Conservation (phyloP, 2,329 filamentous ascomycete species). For the Aspergillus jensenii region DNA sequence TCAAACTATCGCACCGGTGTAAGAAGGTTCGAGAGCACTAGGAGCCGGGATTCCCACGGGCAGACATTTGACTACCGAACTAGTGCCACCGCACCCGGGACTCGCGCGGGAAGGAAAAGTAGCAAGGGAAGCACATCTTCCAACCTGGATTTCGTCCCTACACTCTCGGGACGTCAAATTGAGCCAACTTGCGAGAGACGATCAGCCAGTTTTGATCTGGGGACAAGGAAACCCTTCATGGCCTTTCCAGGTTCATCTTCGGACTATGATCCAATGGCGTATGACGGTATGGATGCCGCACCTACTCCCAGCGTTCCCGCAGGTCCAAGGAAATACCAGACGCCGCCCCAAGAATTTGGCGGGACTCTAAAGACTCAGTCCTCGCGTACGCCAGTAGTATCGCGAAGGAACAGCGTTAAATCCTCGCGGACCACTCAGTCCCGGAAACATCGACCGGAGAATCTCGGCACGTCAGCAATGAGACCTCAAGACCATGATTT, state of each 20-base stretch:
- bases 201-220: constrained; percentile 48
- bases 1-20: constrained; percentile 66
- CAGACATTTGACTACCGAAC: constrained; percentile 34
- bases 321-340: constrained; percentile 64
- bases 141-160: constrained; percentile 69
- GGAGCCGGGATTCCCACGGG: constrained; percentile 43
- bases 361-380: constrained; percentile 21
- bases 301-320: constrained; percentile 81
- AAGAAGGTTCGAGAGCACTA: constrained; percentile 64
- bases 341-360: constrained; percentile 40
- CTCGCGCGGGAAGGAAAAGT: constrained; percentile 52
- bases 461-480: constrained; percentile 38
- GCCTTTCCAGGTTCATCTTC: constrained; percentile 40
- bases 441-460: constrained; percentile 40
- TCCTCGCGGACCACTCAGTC: constrained; percentile 40
- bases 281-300: constrained; percentile 70
- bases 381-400: constrained; percentile 34
- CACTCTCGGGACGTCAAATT: constrained; percentile 34
- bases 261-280: constrained; percentile 26
- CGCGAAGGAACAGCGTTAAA: constrained; percentile 44
- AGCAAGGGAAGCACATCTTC: constrained; percentile 76
- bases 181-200: constrained; percentile 36
- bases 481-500: constrained; percentile 32
- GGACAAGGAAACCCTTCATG: constrained; percentile 35
- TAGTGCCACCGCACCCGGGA: constrained; percentile 22